Base-by-base conservation (phyloP, 2,329 filamentous ascomycete genomes). In the Aspergillus pseudoviridinutans region DNA sequence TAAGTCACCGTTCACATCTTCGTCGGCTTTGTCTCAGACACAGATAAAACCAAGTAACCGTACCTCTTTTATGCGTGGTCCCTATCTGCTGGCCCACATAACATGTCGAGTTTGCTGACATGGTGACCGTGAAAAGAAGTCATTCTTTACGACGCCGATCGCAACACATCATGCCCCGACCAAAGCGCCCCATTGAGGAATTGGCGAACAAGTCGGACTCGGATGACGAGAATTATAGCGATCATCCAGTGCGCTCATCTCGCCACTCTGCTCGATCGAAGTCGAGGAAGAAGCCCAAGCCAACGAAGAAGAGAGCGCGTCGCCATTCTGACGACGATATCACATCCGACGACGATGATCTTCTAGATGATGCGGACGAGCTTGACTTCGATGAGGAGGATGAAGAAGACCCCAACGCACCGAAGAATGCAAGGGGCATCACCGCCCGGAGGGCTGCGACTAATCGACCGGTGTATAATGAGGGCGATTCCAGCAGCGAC, bases 401-500 rank as follows among this genome's bases (percentile, higher is more conserved):
- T 44, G 71, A 76, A 50, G 74, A 77, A 2, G 74, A 76, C 32
- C 59, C 64, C 7, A 70, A 69, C 54, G 72, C 79, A 1, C 81
- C 83, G 65, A 76, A 80, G 57, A 86, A 85, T 64, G 81, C 82
- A 20, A 81, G 82, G 51, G 85, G 85, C 38, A 76, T 83, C 50
- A 78, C 80, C 49, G 79, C 82, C 62, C 80, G 85, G 61, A 77
- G 77, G 58, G 82, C 79, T n/a, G 80, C 82, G 10, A 81, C 81
- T 66, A 82, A 84, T 63, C 70, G 73, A 25, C 77, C 81, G 49
- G 78, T 77, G 32, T 87, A 87, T 76, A 79, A 84, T 61, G 84
- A 86, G 68, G 79, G 76, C 53, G 79, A 80, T 27, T 77, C 79
- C 44, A 73, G 74, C 35, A 68, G 67, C 42, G 66, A 71, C 8